Conservation (phyloP, 2,329 filamentous ascomycete genomes). For the Colletotrichum sp. region DNA sequence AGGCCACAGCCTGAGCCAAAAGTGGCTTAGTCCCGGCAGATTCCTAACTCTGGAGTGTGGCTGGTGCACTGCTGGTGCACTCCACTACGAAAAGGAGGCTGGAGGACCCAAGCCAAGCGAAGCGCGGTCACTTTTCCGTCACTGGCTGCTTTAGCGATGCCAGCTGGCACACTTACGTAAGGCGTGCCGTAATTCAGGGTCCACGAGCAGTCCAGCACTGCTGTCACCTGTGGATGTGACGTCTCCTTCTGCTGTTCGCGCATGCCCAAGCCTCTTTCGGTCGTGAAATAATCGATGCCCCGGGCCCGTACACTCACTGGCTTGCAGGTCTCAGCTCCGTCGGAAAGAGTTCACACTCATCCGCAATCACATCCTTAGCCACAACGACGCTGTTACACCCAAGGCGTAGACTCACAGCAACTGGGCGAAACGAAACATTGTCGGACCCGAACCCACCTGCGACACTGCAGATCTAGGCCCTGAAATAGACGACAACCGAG, state of each 20-base stretch:
- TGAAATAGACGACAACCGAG: not conserved
- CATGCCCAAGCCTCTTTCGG: not conserved
- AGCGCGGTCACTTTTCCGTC: not conserved
- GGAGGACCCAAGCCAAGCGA: not conserved
- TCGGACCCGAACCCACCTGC: not conserved
- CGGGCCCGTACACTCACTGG: not conserved
- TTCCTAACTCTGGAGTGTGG: not conserved
- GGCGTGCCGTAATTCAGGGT: not conserved
- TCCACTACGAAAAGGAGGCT: not conserved
- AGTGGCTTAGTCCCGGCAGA: conserved; percentile 22
- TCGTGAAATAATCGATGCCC: not conserved
- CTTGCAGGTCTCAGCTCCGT: not conserved
- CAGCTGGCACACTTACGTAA: not conserved
- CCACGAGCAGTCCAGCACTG: not conserved
- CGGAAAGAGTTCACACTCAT: not conserved
- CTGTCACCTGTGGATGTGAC: not conserved
- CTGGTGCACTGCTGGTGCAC: not conserved
- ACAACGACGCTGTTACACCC: not conserved
- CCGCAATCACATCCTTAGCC: not conserved
- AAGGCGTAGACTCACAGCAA: not conserved
- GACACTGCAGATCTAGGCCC: not conserved
- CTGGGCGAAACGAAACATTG: not conserved
- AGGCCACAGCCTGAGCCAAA: conserved; percentile 10
- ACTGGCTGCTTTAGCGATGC: not conserved
- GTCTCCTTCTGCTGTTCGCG: not conserved